Percentiles rank a stretch among this genome's conserved stretches.
Conservation (phyloP, 257 asterid genomes). For the Solanum dulcamara region DNA sequence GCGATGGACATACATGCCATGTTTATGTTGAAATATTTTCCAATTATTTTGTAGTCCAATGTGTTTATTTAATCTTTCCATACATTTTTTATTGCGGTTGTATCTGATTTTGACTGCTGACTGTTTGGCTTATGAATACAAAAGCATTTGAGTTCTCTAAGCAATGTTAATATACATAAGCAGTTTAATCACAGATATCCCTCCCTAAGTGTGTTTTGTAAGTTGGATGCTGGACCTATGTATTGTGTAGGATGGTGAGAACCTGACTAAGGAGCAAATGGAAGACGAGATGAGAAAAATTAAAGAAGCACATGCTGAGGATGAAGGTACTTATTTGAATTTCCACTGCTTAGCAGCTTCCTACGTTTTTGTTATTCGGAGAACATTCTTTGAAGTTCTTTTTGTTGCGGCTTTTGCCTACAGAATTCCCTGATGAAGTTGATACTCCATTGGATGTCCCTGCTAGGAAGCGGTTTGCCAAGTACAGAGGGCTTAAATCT, state of each 20-base stretch:
- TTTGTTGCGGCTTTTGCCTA: slow-evolving; percentile 3
- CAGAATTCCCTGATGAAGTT: slow-evolving; percentile 98
- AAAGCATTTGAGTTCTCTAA: neutral
- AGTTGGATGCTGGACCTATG: neutral
- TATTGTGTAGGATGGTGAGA: slow-evolving; percentile 62
- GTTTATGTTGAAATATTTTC: neutral
- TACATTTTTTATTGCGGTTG: neutral
- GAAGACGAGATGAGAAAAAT: slow-evolving; percentile 79
- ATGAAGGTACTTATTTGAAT: slow-evolving; percentile 54
- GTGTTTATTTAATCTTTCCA: neutral
- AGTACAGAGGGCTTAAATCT: slow-evolving; percentile 88
- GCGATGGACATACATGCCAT: neutral
- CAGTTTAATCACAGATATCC: neutral
- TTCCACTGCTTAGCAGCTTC: neutral
- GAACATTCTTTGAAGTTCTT: neutral
- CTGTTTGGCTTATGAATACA: neutral
- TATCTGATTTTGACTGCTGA: neutral
- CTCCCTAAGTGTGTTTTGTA: neutral
- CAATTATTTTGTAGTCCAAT: neutral
- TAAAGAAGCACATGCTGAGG: slow-evolving; percentile 88
- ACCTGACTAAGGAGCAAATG: slow-evolving; percentile 75
- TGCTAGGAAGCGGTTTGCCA: slow-evolving; percentile 92
- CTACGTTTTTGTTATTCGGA: neutral
- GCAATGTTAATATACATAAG: neutral
- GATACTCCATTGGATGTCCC: slow-evolving; percentile 83